Evolutionary conservation across 345 rosid species (phyloP), one percentile per base, ranked within the genome.

Genomic region (Murraya paniculata): DNA sequence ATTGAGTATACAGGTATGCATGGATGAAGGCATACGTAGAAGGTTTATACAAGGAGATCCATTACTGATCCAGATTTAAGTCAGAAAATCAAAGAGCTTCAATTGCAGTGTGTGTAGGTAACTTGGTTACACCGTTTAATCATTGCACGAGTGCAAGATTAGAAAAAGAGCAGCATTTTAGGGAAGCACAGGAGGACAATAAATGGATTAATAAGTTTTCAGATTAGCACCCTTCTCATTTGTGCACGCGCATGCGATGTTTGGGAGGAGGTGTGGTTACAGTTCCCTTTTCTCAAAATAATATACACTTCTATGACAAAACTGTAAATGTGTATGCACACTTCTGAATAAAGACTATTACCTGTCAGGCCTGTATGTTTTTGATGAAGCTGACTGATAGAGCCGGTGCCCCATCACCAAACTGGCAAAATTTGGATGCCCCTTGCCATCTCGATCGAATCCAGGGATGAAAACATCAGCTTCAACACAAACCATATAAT

Each of bases 381-480:
- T 93, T 18, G 87, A 85, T 27, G 94, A 85, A 60, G 99, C 94
- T 53, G 93, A 90, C 82, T 91, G 98, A 86, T 96, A 93, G 62
- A 96, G 91, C 86, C 98, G 81, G 77, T 93, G 98, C 56, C 99
- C 99, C 91, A 93, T 93, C 57, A 96, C 98, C 82, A 93, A 87
- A 86, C 94, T 91, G 68, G 94, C 98, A 25, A 93, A 93, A 87
- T 89, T 93, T 71, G 98, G 95, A 85, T 88, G 97, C 71, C 98
- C 99, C 85, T 93, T 93, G 24, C 98, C 98, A 78, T 95, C 98
- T n/a, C 80, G 87, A 55, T 96, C 97, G 33, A 91, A 95, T 11
- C 97, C 98, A 4, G 98, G 90, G 76, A 95, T 80, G 76, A 93
- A 96, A 24, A 92, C 97, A 87, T 95, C 98, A 7, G 99, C 99